phyloP scores from a whole-genome alignment of 306 rosid species.

The Senna siamea region DNA sequence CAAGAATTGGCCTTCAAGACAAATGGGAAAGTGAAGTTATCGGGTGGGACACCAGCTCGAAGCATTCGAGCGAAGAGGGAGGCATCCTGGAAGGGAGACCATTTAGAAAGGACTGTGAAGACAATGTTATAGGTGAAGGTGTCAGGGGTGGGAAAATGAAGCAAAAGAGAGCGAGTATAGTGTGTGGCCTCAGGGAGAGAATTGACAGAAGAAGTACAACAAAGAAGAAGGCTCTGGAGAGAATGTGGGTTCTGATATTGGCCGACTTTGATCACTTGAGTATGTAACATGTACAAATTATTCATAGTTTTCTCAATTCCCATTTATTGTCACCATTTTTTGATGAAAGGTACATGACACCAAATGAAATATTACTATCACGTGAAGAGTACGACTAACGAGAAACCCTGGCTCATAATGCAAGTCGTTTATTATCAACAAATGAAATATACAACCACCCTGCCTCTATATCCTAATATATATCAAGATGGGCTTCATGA shows the following conservation, averaged over 20 bases:
- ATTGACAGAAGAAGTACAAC: slow-evolving; percentile 41
- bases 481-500: too few relatives aligned
- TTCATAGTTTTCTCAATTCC: slow-evolving; percentile 37
- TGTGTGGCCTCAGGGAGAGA: slow-evolving; percentile 41
- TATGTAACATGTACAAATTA: slow-evolving; percentile 50
- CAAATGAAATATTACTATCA: too few relatives aligned
- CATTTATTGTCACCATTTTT: too few relatives aligned
- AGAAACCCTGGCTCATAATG: too few relatives aligned
- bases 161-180: slow-evolving; percentile 52
- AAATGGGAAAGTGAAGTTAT: slow-evolving; percentile 68
- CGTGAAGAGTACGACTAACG: too few relatives aligned
- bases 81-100: slow-evolving; percentile 46
- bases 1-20: slow-evolving; percentile 49
- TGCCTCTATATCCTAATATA: too few relatives aligned
- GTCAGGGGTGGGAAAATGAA: slow-evolving; percentile 45
- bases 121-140: slow-evolving; percentile 52
- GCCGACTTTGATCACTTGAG: slow-evolving; percentile 52
- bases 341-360: too few relatives aligned
- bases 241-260: slow-evolving; percentile 43
- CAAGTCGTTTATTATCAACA: too few relatives aligned
- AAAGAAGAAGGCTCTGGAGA: slow-evolving; percentile 50
- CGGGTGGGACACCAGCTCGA: slow-evolving; percentile 46
- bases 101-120: slow-evolving; percentile 46
- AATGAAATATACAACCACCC: too few relatives aligned
- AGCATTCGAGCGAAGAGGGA: slow-evolving; percentile 55